Percentiles rank a stretch among this genome's conserved stretches.
Conservation (phyloP, 768 basidiomycete species). For the Boletus fagicola region DNA sequence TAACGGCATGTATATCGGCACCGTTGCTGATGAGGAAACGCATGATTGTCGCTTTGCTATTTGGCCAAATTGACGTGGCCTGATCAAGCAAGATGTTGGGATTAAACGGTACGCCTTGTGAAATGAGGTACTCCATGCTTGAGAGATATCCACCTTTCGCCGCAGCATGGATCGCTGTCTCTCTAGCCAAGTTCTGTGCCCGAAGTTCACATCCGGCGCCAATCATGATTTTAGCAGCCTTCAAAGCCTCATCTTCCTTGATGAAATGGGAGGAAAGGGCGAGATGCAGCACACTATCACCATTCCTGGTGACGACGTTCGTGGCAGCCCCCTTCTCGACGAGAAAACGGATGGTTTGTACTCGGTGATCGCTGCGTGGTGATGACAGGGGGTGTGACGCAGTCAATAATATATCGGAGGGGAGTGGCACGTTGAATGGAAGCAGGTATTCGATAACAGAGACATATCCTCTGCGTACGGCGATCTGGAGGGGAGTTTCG, state of each 20-base stretch:
- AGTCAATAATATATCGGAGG: neutral
- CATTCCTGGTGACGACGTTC: neutral
- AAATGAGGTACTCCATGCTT: conserved; percentile 1
- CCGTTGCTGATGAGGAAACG: conserved; percentile 1
- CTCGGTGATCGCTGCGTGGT: neutral
- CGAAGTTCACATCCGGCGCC: neutral
- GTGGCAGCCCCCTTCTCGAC: neutral
- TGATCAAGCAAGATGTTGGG: neutral
- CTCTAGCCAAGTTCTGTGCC: neutral
- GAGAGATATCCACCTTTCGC: neutral
- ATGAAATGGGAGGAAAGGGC: neutral
- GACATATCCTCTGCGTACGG: neutral
- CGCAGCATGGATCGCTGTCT: conserved; percentile 1
- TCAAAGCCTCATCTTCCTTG: neutral
- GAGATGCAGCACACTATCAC: neutral
- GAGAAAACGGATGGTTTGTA: neutral
- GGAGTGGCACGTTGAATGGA: neutral
- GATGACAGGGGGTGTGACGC: neutral
- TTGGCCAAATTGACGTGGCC: neutral
- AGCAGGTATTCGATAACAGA: neutral
- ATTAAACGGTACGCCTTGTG: neutral
- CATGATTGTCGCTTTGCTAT: neutral
- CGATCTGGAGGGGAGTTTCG: neutral
- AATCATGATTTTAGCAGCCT: neutral
- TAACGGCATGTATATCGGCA: neutral